Conservation (phyloP, 176 grass and related monocot genomes). For the Microstegium vimineum region DNA sequence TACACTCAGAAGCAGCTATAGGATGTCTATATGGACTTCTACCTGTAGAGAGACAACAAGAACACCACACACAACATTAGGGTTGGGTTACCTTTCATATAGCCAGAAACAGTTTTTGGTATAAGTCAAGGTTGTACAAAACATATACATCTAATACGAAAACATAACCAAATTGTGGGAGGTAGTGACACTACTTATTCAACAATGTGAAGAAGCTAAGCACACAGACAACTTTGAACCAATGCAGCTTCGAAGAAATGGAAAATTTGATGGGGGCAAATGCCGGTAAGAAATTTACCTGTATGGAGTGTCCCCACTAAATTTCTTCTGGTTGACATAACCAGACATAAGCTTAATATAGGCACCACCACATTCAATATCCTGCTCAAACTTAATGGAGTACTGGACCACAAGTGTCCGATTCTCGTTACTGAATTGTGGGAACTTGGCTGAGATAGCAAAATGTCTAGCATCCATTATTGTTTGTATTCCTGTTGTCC, state of each 20-base stretch:
- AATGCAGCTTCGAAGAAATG: not conserved
- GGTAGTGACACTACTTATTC: not conserved
- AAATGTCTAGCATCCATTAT: constrained; percentile 83
- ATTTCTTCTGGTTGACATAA: constrained; percentile 99
- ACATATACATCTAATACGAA: not conserved
- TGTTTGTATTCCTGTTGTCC: constrained; percentile 74
- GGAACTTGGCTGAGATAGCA: constrained; percentile 94
- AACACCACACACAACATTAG: not conserved
- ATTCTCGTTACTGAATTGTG: constrained; percentile 83
- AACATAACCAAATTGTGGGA: not conserved
- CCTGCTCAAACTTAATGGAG: constrained; percentile 99
- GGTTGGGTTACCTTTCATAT: not conserved
- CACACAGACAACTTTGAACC: not conserved
- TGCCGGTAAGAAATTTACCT: constrained; percentile 44
- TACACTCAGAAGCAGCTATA: not conserved
- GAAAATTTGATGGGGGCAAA: not conserved
- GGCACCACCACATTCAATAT: constrained; percentile 94
- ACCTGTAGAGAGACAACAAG: not conserved
- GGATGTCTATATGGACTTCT: not conserved
- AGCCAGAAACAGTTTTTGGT: not conserved
- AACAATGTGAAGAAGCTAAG: not conserved
- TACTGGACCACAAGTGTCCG: constrained; percentile 90
- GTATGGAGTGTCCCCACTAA: constrained; percentile 94
- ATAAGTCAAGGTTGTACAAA: not conserved
- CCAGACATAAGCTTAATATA: constrained; percentile 99